Base-by-base conservation (phyloP, 495 filamentous ascomycete genomes). In the Lasiosphaeria ovina region DNA sequence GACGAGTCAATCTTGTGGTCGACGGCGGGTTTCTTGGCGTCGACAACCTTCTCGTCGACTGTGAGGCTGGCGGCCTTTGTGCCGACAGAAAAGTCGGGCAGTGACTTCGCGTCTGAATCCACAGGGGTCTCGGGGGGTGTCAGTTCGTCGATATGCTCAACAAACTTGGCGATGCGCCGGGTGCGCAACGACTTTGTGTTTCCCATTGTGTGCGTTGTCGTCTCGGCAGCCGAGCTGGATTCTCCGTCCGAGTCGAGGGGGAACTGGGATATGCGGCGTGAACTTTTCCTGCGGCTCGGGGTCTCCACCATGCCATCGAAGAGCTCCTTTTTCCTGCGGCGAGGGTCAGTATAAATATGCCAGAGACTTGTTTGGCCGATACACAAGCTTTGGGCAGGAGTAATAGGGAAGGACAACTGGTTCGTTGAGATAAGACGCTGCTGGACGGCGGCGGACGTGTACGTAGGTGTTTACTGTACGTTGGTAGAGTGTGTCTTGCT, bases 1-100 rank as follows among this genome's bases (percentile, higher is more conserved):
- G 87, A 91, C 69, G 84, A 79, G 75, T 97, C 91, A 61, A 97
- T 69, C 73, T 85, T 90, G 62, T 86, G 89, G 67, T 96, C 89
- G 64, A 81, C 79, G 54, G 85, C 86, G 58, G 83, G 82, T 62
- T 72, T 77, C 87, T 83, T 88, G 38, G 87, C 88, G 64, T 90
- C 86, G 54, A 89, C 73, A 47, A 88, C 63, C 57, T 77, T 76
- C 5, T 78, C 71, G 58, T 72, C 61, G 48, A 71, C 34, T 61
- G 1, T 42, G n/a, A 11, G 68, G 11, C 65, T 67, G 50, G 71
- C 71, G 44, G 47, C 51, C n/a, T 66, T 66, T 44, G 62, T 33
- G 17, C 63, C 62, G 54, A 45, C 47, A 36, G 60, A 48, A 38
- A 51, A 5, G 9, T 64, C 64, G 52, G 67, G 40, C n/a, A 68